Evolutionary conservation across 2,329 filamentous ascomycete genomes (phyloP), one percentile per base, ranked within the genome.

Genomic region (Huntiella moniliformis): DNA sequence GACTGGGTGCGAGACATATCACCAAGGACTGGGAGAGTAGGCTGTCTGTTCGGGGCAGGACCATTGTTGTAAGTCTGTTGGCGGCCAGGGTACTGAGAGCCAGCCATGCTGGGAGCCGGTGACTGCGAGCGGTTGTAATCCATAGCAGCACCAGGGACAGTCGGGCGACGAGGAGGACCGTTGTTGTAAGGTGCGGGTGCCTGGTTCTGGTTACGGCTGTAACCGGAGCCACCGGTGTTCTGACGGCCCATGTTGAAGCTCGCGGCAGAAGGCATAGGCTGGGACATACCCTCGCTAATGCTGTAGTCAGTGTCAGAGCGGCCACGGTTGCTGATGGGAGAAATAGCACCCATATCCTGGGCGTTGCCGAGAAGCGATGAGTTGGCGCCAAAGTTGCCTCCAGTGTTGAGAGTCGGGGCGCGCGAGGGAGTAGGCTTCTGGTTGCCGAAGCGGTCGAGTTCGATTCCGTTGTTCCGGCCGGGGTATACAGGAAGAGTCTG

Each of bases 401-500:
- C 79, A 8, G 48, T 39, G 1, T 33, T 12, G 11, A 17, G 46
- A 0, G 80, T 82, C 44, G 62, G 58, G 60, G 59, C 59, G 57
- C 70, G 60, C 51, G 66, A 56, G 54, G 61, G 64, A 50, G 62
- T 52, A 35, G 66, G 70, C 45, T 62, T 68, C 22, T 28, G 6
- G 22, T 28, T 28, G 53, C 67, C 70, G 51, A 70, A 61, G 37
- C 63, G 63, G 51, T 60, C 69, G 51, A 73, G 67, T 58, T 73
- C 73, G 46, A 67, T 62, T 31, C 61, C 64, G 3, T 71, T 68
- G 1, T 73, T 77, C 45, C 62, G 67, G 45, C 70, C 68, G 6
- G 77, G 78, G 56, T 83, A 82, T 3, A 66, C 57, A 0, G 79
- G 77, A 5, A 82, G 61, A 0, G 77, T 79, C 10, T 31, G 35